phyloP scores from a whole-genome alignment of 2,329 filamentous ascomycete species.

The Penicillium sp. region DNA sequence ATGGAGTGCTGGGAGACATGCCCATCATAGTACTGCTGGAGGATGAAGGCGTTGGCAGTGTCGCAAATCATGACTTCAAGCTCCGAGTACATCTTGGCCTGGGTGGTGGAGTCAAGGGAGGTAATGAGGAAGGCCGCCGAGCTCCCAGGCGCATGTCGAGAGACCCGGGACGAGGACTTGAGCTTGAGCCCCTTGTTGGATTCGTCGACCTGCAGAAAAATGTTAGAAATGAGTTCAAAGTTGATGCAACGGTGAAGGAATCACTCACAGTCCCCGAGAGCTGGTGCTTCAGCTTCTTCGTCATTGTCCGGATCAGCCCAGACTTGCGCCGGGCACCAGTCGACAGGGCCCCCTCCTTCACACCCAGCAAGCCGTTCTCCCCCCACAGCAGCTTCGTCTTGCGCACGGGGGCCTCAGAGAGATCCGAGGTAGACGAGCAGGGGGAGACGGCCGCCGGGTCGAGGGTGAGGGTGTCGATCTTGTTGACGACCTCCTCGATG shows the following conservation, averaged over 20 bases:
- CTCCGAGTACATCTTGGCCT: conserved; percentile 49
- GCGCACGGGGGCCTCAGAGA: not conserved
- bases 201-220: not conserved
- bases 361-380: not conserved
- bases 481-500: not conserved
- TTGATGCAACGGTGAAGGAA: not conserved
- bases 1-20: conserved; percentile 45
- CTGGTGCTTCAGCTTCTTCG: conserved; percentile 44
- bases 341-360: not conserved
- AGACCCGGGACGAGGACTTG: not conserved
- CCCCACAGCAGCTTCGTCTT: conserved; percentile 5
- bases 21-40: conserved; percentile 43
- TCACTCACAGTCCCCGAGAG: conserved; percentile 41
- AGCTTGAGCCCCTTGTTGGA: not conserved
- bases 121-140: conserved; percentile 19
- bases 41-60: conserved; percentile 48
- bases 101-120: conserved; percentile 43
- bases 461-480: not conserved
- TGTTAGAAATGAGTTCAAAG: not conserved
- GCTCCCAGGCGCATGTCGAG: not conserved
- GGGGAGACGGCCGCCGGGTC: not conserved
- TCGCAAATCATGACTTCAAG: conserved; percentile 50
- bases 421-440: not conserved
- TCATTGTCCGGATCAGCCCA: conserved; percentile 34
- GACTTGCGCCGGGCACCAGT: not conserved